These are phyloP conservation scores for Raphanus raphanistrum DNA, from an alignment of 345 rosid species.

Conservation along the genomic window DNA sequence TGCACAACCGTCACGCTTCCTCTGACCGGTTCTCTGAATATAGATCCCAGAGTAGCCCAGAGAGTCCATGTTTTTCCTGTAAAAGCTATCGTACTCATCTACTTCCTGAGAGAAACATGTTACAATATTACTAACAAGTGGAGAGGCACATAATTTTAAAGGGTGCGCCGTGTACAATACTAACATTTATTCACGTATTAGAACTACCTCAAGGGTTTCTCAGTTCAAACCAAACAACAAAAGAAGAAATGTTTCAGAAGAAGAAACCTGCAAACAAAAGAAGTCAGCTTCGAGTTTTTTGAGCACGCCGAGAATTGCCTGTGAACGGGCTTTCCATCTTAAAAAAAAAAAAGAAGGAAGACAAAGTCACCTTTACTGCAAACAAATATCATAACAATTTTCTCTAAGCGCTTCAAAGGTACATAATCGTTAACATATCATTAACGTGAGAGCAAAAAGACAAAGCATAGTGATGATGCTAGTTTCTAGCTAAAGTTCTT, in stretches of 20 bases:
- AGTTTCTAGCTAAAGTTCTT: background rate
- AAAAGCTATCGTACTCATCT: slow-evolving; percentile 79
- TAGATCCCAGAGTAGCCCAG: slow-evolving; percentile 72
- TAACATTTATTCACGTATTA: background rate
- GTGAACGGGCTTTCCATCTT: slow-evolving; percentile 91
- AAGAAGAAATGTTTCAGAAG: background rate
- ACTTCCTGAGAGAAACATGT: slow-evolving; percentile 66
- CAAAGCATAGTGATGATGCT: background rate
- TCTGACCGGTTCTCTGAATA: slow-evolving; percentile 73
- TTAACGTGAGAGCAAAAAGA: background rate
- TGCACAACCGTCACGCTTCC: slow-evolving; percentile 91
- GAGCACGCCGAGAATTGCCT: slow-evolving; percentile 63
- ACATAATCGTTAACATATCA: background rate
- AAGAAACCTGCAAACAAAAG: slow-evolving; percentile 78
- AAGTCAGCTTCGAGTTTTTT: slow-evolving; percentile 63
- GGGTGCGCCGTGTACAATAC: background rate
- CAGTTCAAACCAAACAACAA: background rate
- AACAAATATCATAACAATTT: background rate
- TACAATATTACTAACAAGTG: slow-evolving; percentile 17
- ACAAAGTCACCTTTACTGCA: slow-evolving; percentile 2
- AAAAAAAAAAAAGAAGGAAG: slow-evolving; percentile 24
- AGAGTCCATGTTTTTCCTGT: slow-evolving; percentile 61
- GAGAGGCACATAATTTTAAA: background rate
- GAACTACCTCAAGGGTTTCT: background rate
- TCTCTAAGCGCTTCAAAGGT: background rate